phyloP scores from a whole-genome alignment of 108 stramenopile species.

The Skeletonema potamos region DNA sequence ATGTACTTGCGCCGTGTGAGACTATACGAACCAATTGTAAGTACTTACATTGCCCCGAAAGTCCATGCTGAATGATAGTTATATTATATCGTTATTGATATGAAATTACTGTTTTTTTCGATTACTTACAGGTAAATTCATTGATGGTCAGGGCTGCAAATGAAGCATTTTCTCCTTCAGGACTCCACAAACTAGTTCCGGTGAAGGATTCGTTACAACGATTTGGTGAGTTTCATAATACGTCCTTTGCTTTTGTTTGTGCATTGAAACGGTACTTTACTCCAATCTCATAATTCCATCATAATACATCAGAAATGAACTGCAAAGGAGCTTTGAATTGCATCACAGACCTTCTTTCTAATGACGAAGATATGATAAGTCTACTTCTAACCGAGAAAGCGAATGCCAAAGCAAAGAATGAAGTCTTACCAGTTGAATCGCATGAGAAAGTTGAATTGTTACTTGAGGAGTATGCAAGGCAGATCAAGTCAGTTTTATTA shows the following conservation, averaged over 20 bases:
- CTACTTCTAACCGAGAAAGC: constrained; percentile 81
- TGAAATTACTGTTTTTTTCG: too few species aligned
- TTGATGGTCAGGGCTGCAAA: constrained; percentile 62
- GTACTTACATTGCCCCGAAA: too few species aligned
- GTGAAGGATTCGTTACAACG: constrained; percentile 81
- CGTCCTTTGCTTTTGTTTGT: not conserved
- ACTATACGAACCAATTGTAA: constrained; percentile 86
- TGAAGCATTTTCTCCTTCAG: constrained; percentile 71
- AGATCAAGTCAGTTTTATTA: constrained; percentile 62
- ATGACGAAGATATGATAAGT: constrained; percentile 83
- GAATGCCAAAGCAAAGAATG: constrained; percentile 37
- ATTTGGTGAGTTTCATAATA: constrained; percentile 36
- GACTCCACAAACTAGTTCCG: constrained; percentile 78
- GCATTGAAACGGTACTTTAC: not conserved
- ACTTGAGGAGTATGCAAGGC: constrained; percentile 82
- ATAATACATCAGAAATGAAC: constrained; percentile 51
- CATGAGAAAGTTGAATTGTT: constrained; percentile 82
- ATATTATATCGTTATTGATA: too few species aligned
- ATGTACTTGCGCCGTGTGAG: constrained; percentile 70
- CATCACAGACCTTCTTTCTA: constrained; percentile 66
- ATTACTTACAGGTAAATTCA: constrained; percentile 24
- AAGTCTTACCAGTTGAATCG: constrained; percentile 51
- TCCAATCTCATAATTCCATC: not conserved
- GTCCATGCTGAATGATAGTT: too few species aligned
- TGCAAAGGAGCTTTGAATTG: constrained; percentile 72